These are phyloP conservation scores for Cryptosporidium ubiquitum DNA, from an alignment of 169 alveolate genomes.

Conservation along the genomic window DNA sequence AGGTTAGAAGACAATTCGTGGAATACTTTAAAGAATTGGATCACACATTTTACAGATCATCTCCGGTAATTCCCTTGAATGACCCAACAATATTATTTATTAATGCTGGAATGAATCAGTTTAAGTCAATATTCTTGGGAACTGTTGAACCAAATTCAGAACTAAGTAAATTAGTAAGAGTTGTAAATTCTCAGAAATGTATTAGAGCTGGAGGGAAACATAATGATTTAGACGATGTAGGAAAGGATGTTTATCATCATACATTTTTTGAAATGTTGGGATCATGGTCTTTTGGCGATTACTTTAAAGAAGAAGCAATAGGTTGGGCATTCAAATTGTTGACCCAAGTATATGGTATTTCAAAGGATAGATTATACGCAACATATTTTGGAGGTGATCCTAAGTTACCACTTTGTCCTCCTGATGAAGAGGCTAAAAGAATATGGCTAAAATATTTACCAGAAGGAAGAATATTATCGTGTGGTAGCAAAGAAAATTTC, in stretches of 20 bases:
- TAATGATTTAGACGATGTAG: conserved; percentile 93
- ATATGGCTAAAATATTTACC: conserved; percentile 91
- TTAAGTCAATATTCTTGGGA: conserved; percentile 90
- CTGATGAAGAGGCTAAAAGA: conserved; percentile 88
- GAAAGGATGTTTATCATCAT: conserved; percentile 94
- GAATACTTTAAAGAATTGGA: conserved; percentile 81
- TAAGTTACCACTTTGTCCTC: conserved; percentile 86
- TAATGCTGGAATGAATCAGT: conserved; percentile 95
- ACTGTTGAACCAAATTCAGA: conserved; percentile 89
- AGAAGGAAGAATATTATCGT: conserved; percentile 81
- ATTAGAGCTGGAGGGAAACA: conserved; percentile 94
- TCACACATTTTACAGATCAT: conserved; percentile 82
- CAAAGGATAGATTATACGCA: conserved; percentile 87
- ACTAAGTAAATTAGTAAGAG: conserved; percentile 89
- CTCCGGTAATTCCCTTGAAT: conserved; percentile 89
- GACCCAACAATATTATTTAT: conserved; percentile 92
- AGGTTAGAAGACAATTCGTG: conserved; percentile 81
- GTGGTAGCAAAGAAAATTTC: conserved; percentile 91
- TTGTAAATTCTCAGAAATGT: conserved; percentile 93
- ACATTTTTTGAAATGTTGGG: conserved; percentile 97
- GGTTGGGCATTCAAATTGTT: conserved; percentile 92
- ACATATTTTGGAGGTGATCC: conserved; percentile 95
- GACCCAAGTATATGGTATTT: conserved; percentile 87
- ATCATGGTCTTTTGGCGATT: conserved; percentile 96
- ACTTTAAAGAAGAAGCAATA: conserved; percentile 92